Evolutionary conservation across 768 basidiomycete genomes (phyloP), one percentile per base, ranked within the genome.

Genomic region (Termitomyces sp.): DNA sequence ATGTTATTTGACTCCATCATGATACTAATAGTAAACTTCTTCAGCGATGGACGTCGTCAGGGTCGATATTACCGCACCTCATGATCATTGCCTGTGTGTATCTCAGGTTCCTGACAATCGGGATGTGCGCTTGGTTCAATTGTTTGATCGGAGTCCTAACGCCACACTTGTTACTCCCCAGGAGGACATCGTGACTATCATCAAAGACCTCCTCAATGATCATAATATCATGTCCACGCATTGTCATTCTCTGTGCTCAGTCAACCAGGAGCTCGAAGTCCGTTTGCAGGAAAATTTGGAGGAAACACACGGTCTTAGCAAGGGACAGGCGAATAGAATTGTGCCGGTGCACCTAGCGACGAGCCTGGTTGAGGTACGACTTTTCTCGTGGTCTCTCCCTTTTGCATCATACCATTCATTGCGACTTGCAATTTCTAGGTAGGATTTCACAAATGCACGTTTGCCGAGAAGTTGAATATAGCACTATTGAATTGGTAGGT

Each of bases 401-500:
- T 22, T 23, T 35, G 15, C 12, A 20, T 12, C 31, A 31, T 32
- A 22, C 12, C 15, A 7, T 9, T 7, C 6, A 20, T 15, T 43
- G 16, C 1, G 0, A 10, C 27, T 44, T n/a, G n/a, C 5, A 5
- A 16, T 47, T 10, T 13, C 7, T 42, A 66, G 64, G 46, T 61
- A 10, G 61, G 32, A 2, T 64, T 58, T 40, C 49, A 52, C 5
- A 42, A 53, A 3, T 56, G 53, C 29, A 52, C 61, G 3, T 50
- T 64, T 10, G 49, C 48, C 11, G 58, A 58, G 27, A 64, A 64
- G 20, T 25, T 40, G 22, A 40, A 52, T 18, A 51, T 61, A 7
- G 61, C 56, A 0, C 39, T 64, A 3, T 59, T 56, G 39, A 58
- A 56, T n/a, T 66, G 64, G 64, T 66, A 10, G 25, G 48, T 38